Conservation (phyloP, 2,329 filamentous ascomycete species). For the Xylariaceae sp. region DNA sequence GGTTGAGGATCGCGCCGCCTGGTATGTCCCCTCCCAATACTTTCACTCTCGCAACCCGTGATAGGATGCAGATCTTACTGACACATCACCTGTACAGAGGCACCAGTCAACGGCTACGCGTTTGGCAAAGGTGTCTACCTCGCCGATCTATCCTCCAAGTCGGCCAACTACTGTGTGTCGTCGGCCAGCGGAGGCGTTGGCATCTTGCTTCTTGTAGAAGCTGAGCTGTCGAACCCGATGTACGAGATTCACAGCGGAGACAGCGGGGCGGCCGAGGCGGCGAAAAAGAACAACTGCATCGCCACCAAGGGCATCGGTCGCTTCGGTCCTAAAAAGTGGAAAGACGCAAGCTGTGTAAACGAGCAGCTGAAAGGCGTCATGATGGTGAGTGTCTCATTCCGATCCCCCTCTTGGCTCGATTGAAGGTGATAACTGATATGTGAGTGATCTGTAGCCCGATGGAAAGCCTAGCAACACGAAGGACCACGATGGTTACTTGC, state of each 20-base stretch:
- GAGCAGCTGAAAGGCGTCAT: slow-evolving; percentile 59
- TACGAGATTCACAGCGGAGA: slow-evolving; percentile 55
- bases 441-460: slow-evolving; percentile 43
- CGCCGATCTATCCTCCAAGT: slow-evolving; percentile 76
- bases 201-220: slow-evolving; percentile 75
- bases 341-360: slow-evolving; percentile 65
- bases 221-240: slow-evolving; percentile 72
- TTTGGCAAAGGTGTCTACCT: slow-evolving; percentile 85
- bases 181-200: slow-evolving; percentile 58
- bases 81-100: slow-evolving; percentile 41
- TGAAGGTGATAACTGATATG: neutral
- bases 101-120: slow-evolving; percentile 74
- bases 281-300: slow-evolving; percentile 53
- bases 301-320: slow-evolving; percentile 66
- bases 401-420: neutral
- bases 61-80: neutral
- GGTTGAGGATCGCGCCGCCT: slow-evolving; percentile 76
- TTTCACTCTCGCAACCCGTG: neutral
- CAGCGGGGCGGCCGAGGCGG: slow-evolving; percentile 59
- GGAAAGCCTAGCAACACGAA: slow-evolving; percentile 42
- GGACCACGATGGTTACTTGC: slow-evolving; percentile 43
- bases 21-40: slow-evolving; percentile 25
- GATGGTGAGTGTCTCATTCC: slow-evolving; percentile 55
- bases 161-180: slow-evolving; percentile 67
- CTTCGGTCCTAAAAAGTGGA: slow-evolving; percentile 63